Percentiles rank a stretch among this genome's conserved stretches.
These are phyloP conservation scores for Hericium alpestre DNA, from an alignment of 768 basidiomycete species.

Conservation along the genomic window DNA sequence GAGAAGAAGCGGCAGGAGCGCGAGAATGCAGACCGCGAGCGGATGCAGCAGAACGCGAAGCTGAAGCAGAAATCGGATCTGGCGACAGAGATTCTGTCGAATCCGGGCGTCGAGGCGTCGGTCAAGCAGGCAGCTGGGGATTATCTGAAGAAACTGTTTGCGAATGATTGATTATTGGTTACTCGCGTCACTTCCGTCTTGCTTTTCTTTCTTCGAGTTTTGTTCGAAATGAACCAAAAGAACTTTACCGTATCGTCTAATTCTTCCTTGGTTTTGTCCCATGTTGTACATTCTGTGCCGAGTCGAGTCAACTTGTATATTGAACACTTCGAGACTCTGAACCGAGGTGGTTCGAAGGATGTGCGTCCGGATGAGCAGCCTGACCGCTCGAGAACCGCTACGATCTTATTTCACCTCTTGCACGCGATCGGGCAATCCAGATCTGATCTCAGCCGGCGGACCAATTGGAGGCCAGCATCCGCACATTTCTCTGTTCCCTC, in stretches of 20 bases:
- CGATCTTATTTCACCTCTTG: neutral
- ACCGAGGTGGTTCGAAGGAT: too few relatives aligned
- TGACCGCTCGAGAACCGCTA: neutral
- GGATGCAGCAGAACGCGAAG: constrained; percentile 36
- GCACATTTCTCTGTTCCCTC: too few relatives aligned
- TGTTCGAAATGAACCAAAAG: neutral
- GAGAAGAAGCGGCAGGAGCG: constrained; percentile 45
- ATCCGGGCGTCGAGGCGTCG: constrained; percentile 44
- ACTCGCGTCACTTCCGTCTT: too few relatives aligned
- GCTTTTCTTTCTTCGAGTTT: neutral
- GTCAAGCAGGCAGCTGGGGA: constrained; percentile 60
- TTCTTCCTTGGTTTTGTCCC: too few relatives aligned
- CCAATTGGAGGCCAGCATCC: too few relatives aligned
- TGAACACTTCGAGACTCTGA: too few relatives aligned
- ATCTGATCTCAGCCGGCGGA: too few relatives aligned
- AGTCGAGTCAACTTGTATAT: too few relatives aligned
- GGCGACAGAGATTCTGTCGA: constrained; percentile 58
- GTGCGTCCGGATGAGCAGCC: too few relatives aligned
- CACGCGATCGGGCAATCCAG: too few relatives aligned
- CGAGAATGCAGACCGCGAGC: constrained; percentile 47
- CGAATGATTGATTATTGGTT: constrained; percentile 23
- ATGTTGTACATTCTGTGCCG: neutral
- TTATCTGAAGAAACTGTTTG: constrained; percentile 60
- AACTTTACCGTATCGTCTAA: neutral
- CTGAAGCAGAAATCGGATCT: constrained; percentile 54